phyloP scores from a whole-genome alignment of 1,284 basidiomycete genomes.

The Microstroma glucosiphilum region DNA sequence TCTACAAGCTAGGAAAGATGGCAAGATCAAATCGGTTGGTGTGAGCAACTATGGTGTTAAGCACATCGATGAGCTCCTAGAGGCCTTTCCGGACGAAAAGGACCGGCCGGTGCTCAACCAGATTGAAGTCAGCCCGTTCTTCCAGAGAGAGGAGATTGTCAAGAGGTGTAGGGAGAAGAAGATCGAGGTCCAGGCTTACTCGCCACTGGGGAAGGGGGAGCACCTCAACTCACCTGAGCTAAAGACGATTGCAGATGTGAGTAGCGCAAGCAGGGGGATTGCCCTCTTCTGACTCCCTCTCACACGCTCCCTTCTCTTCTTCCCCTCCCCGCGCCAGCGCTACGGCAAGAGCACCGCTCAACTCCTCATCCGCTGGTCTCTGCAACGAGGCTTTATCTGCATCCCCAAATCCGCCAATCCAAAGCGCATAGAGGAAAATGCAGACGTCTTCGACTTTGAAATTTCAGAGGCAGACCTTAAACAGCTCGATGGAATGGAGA shows the following conservation, averaged over 20 bases:
- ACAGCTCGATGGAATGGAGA: constrained; percentile 12
- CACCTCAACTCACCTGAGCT: constrained; percentile 18
- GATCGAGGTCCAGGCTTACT: constrained; percentile 65
- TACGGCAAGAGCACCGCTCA: constrained; percentile 65
- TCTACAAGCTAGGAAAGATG: constrained; percentile 25
- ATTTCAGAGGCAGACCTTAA: constrained; percentile 62
- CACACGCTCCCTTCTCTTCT: background rate
- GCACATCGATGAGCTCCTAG: constrained; percentile 24
- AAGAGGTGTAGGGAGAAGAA: constrained; percentile 64
- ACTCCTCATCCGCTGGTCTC: constrained; percentile 72
- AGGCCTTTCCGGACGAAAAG: constrained; percentile 42
- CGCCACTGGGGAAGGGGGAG: constrained; percentile 15
- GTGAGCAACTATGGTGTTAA: constrained; percentile 30
- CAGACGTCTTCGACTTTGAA: constrained; percentile 65
- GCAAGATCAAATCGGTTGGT: constrained; percentile 24
- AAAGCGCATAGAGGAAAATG: constrained; percentile 64
- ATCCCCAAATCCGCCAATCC: constrained; percentile 67
- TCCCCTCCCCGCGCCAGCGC: constrained; percentile 16
- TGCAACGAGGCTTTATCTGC: constrained; percentile 60
- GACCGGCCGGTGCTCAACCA: constrained; percentile 23
- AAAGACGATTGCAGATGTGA: constrained; percentile 2
- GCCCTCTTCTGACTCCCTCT: constrained; percentile 49
- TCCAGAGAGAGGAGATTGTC: constrained; percentile 72
- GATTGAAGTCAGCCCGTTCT: constrained; percentile 73
- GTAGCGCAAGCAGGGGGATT: constrained; percentile 62